Conservation (phyloP, 257 asterid species). For the Solanum chilense region DNA sequence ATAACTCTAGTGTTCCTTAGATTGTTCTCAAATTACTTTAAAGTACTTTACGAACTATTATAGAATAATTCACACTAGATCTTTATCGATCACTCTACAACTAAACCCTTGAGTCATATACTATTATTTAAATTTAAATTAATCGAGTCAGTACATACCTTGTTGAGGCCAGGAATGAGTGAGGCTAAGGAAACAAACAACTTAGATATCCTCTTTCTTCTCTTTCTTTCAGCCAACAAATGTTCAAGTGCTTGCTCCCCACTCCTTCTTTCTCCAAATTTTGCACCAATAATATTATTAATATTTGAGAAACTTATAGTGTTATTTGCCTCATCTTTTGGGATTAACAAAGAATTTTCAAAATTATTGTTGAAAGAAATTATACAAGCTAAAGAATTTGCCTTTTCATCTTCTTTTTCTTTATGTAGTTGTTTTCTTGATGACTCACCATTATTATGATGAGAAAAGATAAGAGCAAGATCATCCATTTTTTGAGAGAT, state of each 20-base stretch:
- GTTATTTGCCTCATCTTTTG: neutral
- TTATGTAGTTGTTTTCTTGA: neutral
- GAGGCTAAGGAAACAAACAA: neutral
- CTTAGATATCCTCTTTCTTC: neutral
- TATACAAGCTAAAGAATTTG: neutral
- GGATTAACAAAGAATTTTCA: neutral
- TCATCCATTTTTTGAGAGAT: neutral
- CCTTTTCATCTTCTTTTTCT: neutral
- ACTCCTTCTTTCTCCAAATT: neutral
- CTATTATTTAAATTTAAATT: neutral
- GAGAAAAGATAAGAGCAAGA: neutral
- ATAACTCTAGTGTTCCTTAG: too few relatives aligned
- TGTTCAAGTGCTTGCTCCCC: neutral
- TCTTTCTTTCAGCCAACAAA: neutral
- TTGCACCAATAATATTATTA: neutral
- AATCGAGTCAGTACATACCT: neutral
- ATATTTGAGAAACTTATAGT: neutral
- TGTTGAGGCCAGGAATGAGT: neutral
- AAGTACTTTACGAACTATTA: too few relatives aligned
- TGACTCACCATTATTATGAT: neutral
- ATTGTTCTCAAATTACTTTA: too few relatives aligned
- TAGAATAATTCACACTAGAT: too few relatives aligned
- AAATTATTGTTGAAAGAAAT: neutral
- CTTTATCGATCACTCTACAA: too few relatives aligned
- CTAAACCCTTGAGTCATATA: neutral